phyloP scores from a whole-genome alignment of 2,329 filamentous ascomycete genomes.

The Lachnellula hyalina region DNA sequence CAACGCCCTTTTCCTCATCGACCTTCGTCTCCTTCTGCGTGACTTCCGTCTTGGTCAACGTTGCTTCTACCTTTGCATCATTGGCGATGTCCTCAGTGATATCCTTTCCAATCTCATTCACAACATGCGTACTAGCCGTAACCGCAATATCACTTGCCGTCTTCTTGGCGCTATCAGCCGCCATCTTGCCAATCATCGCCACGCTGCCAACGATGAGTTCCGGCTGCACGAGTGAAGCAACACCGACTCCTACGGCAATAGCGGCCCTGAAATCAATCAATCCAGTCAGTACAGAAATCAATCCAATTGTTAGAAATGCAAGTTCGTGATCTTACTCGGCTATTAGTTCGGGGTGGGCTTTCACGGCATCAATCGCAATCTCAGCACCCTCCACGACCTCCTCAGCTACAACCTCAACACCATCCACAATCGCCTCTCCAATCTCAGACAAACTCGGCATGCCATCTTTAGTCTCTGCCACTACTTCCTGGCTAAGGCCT shows the following conservation, averaged over 20 bases:
- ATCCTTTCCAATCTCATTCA: conserved; percentile 18
- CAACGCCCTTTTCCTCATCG: not conserved
- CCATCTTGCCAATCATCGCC: conserved; percentile 25
- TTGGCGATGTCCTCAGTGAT: conserved; percentile 17
- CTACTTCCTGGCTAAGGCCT: conserved; percentile 15
- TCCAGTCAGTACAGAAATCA: not conserved
- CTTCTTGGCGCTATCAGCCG: conserved; percentile 15
- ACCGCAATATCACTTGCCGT: conserved; percentile 18
- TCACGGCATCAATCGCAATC: conserved; percentile 16
- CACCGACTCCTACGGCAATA: conserved; percentile 22
- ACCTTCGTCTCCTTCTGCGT: not conserved
- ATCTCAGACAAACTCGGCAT: conserved; percentile 8
- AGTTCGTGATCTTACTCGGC: conserved; percentile 17
- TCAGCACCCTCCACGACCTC: conserved; percentile 19
- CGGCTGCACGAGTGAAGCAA: conserved; percentile 23
- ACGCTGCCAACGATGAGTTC: conserved; percentile 21
- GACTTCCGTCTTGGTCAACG: conserved; percentile 1
- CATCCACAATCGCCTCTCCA: conserved; percentile 11
- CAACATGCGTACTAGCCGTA: conserved; percentile 9
- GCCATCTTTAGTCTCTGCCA: conserved; percentile 11
- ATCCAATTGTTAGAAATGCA: not conserved
- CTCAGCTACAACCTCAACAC: conserved; percentile 14
- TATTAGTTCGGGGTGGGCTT: conserved; percentile 23
- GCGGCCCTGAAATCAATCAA: conserved; percentile 13
- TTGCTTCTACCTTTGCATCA: conserved; percentile 9